Percentiles rank a stretch among this genome's conserved stretches.
Evolutionary conservation across 371 early-diverging fungal genomes (phyloP).

Genomic region (Racocetra persica): DNA sequence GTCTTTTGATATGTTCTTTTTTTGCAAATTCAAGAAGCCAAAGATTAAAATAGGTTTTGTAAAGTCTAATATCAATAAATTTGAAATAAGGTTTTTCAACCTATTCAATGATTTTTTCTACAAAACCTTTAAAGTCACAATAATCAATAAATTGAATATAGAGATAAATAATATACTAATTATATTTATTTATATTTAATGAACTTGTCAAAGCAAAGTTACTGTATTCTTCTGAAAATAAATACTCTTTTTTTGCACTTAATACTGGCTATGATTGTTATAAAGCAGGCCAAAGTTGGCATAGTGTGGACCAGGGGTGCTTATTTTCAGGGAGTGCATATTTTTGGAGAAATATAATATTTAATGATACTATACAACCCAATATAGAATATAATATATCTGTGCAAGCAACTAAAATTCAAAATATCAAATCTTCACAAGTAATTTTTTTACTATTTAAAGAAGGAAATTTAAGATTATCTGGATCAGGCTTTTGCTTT

Average conservation of each 20-base stretch:
- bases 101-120: conserved; percentile 19
- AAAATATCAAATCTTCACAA: conserved; percentile 26
- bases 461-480: conserved; percentile 14
- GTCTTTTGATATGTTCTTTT: neutral
- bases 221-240: no score
- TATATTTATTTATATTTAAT: neutral
- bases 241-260: no score
- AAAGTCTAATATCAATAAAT: conserved; percentile 13
- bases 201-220: conserved; percentile 22
- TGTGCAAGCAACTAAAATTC: conserved; percentile 24
- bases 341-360: no score
- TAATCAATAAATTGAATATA: neutral
- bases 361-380: neutral
- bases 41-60: conserved; percentile 22
- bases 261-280: no score
- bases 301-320: no score
- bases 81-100: neutral
- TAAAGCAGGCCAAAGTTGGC: no score
- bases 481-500: conserved; percentile 16
- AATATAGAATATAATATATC: conserved; percentile 2
- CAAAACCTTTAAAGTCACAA: conserved; percentile 21
- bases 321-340: no score
- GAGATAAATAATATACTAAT: conserved; percentile 15
- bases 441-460: conserved; percentile 31
- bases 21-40: conserved; percentile 23